Evolutionary conservation across 257 asterid genomes (phyloP).

Genomic region (Solanum sejunctum): DNA sequence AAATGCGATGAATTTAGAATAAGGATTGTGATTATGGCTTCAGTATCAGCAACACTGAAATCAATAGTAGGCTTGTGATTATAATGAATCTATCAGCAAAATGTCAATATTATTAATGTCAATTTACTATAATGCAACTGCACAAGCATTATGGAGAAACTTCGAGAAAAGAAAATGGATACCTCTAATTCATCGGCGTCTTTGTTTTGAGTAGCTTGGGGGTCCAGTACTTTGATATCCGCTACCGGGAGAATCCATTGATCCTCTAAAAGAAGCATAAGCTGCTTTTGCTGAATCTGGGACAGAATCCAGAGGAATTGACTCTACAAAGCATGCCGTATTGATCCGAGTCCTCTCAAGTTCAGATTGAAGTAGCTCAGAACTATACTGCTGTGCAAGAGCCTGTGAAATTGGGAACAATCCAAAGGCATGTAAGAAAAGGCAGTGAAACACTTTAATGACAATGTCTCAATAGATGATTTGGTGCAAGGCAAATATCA

Average conservation of each 20-base stretch:
- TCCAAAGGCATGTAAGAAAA: background rate
- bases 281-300: conserved; percentile 99
- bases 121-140: background rate
- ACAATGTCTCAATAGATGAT: background rate
- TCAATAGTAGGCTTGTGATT: background rate
- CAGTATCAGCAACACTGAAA: background rate
- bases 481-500: background rate
- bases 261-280: conserved; percentile 82
- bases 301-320: conserved; percentile 64
- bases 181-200: conserved; percentile 49
- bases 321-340: conserved; percentile 89
- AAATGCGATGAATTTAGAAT: background rate
- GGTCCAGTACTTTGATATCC: conserved; percentile 40
- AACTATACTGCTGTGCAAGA: conserved; percentile 86
- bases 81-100: background rate
- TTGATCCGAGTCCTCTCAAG: conserved; percentile 90
- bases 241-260: conserved; percentile 50
- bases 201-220: conserved; percentile 73
- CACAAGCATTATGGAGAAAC: background rate
- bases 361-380: conserved; percentile 82
- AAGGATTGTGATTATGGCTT: background rate
- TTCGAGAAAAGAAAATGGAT: background rate
- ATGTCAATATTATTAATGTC: background rate
- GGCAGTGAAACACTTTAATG: background rate
- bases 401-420: conserved; percentile 31